Base-by-base conservation (phyloP, 2,329 filamentous ascomycete species). In the Penicillium glabrum region DNA sequence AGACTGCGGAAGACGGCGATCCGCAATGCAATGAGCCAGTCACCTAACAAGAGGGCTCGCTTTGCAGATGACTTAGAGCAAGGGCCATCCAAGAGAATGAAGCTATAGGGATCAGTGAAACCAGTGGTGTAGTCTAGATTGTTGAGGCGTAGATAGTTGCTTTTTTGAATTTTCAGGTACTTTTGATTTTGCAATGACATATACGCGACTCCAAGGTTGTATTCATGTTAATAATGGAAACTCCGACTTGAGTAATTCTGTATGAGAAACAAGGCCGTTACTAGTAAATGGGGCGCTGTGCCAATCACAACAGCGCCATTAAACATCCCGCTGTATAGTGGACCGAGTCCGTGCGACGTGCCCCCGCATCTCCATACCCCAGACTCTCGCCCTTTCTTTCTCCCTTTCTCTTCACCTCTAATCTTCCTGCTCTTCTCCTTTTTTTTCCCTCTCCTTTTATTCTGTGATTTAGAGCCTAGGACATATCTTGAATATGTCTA, bases 291-390 rank as follows among this genome's bases (percentile, higher is more conserved):
- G 11, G 16, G 8, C 3, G 2, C 7, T 60, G 24, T 45, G 31
- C 61, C 57, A 63, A 60, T 60, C 50, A 61, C 35, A 11, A 10
- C 16, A 4, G 31, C 33, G 46, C 31, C 45, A 63, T 64, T 63
- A 58, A 47, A 51, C 33, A 50, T 41, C 47, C 9, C 33, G 33
- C 14, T 8, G 23, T 50, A 41, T 37, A n/a, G 47, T 39, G 21
- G 31, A 16, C 45, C 24, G 4, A 26, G 46, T 50, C 47, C 47
- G 47, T 50, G 47, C 47, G 47, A 50, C 47, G 41, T 21, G 45
- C 26, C 47, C 47, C 47, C 47, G 47, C 47, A 39, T 39, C 33
- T 33, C 45, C 27, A 21, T 66, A 61, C 61, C 58, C 62, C 54
- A 35, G 62, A 57, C 61, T 59, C 23, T 24, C 13, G 16, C n/a